Conservation (phyloP, 2,329 filamentous ascomycete genomes). For the Neofusicoccum umdonicola region DNA sequence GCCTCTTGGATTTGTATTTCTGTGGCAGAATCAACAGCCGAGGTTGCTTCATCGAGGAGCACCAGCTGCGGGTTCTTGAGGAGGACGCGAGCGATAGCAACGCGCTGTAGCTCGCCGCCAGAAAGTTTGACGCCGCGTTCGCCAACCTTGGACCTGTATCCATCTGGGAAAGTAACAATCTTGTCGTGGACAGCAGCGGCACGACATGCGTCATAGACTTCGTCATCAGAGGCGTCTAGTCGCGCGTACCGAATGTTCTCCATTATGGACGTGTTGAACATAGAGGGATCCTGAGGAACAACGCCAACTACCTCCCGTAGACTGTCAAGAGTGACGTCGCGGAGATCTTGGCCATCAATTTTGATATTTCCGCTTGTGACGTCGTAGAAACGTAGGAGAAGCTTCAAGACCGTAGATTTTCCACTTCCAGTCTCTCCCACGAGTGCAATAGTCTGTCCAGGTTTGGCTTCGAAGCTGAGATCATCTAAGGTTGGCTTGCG, state of each 20-base stretch:
- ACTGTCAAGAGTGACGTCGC: constrained; percentile 57
- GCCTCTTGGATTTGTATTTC: constrained; percentile 66
- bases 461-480: constrained; percentile 49
- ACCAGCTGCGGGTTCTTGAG: constrained; percentile 79
- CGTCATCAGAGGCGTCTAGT: constrained; percentile 59
- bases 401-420: constrained; percentile 61
- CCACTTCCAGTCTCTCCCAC: constrained; percentile 63
- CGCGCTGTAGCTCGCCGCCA: constrained; percentile 64
- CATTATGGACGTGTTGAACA: constrained; percentile 65
- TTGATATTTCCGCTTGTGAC: constrained; percentile 53
- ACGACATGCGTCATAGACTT: constrained; percentile 60
- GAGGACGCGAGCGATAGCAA: constrained; percentile 70
- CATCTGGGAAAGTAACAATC: constrained; percentile 55
- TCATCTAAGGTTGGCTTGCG: constrained; percentile 52
- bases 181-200: constrained; percentile 64
- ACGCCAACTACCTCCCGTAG: constrained; percentile 60
- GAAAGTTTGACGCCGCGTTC: constrained; percentile 51
- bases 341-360: constrained; percentile 61
- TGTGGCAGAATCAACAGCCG: constrained; percentile 74
- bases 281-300: constrained; percentile 62
- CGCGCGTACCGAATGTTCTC: constrained; percentile 65
- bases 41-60: constrained; percentile 84
- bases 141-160: constrained; percentile 40
- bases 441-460: constrained; percentile 58
- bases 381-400: constrained; percentile 62